Conservation (phyloP, 768 basidiomycete species). For the Mycena floridula region DNA sequence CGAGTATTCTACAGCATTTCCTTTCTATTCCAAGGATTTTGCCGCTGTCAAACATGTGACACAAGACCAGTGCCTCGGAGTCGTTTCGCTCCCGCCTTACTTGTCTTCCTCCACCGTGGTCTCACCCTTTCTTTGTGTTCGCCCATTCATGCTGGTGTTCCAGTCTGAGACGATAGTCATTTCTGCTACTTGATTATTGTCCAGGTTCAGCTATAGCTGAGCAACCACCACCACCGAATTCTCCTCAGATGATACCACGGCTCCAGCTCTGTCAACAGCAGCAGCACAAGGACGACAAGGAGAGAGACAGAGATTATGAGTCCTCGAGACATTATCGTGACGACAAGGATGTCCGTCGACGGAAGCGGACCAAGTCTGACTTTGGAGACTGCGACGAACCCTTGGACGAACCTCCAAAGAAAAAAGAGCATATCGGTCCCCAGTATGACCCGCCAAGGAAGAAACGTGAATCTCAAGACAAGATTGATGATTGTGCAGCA, state of each 20-base stretch:
- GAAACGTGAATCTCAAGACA: conserved; percentile 45
- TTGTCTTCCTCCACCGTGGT: conserved; percentile 29
- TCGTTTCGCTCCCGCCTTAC: conserved; percentile 57
- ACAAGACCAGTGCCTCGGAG: too few species aligned
- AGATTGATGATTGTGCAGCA: conserved; percentile 52
- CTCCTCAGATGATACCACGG: conserved; percentile 36
- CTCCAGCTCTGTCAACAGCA: conserved; percentile 37
- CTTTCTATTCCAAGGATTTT: too few species aligned
- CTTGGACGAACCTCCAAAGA: conserved; percentile 30
- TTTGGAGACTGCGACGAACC: conserved; percentile 35
- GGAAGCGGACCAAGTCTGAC: conserved; percentile 38
- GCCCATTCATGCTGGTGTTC: background rate
- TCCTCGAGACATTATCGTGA: conserved; percentile 49
- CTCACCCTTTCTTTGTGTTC: conserved; percentile 6
- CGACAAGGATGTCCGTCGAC: conserved; percentile 47
- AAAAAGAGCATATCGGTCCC: conserved; percentile 23
- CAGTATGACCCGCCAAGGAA: conserved; percentile 45
- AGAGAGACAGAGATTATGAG: conserved; percentile 27
- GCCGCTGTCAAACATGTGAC: too few species aligned
- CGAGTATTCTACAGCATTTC: too few species aligned
- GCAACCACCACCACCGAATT: conserved; percentile 47
- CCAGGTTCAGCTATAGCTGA: conserved; percentile 49
- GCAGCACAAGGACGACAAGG: conserved; percentile 34
- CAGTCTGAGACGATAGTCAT: too few species aligned
- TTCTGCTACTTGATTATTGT: conserved; percentile 15